Percentiles rank a stretch among this genome's conserved stretches.
Conservation (phyloP, 208 protist genomes). For the Trypanosoma rangeli region DNA sequence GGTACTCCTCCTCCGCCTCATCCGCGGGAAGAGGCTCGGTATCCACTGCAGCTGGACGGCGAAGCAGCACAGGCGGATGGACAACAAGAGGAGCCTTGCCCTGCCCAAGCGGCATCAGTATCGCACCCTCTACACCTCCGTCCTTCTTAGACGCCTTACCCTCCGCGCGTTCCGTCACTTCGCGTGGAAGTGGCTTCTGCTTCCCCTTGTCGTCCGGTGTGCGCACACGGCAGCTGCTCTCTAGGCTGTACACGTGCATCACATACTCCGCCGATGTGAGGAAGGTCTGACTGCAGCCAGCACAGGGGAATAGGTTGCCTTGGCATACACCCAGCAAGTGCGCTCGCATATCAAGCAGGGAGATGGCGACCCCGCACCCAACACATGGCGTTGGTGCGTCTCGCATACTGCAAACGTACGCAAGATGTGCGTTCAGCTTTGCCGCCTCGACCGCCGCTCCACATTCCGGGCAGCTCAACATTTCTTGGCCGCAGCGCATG, state of each 20-base stretch:
- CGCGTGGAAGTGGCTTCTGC: not conserved
- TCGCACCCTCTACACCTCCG: too few relatives aligned
- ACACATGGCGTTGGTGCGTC: not conserved
- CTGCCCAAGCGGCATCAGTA: too few relatives aligned
- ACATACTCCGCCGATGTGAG: slow-evolving; percentile 13
- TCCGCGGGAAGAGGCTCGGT: not conserved
- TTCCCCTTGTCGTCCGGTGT: not conserved
- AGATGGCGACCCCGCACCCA: not conserved
- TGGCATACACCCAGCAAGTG: not conserved
- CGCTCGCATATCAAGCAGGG: not conserved
- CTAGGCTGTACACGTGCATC: not conserved
- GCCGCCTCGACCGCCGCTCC: slow-evolving; percentile 5
- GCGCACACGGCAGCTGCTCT: not conserved
- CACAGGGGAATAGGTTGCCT: slow-evolving; percentile 2
- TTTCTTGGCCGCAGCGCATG: slow-evolving; percentile 4
- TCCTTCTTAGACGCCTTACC: too few relatives aligned
- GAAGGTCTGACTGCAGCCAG: not conserved
- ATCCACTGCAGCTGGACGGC: not conserved
- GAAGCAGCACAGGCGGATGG: not conserved
- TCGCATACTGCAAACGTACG: not conserved
- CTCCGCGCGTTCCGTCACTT: not conserved
- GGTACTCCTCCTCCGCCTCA: slow-evolving; percentile 7
- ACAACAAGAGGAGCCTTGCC: not conserved
- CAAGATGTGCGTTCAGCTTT: not conserved
- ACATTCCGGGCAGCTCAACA: slow-evolving; percentile 9